Percentiles rank a stretch among this genome's conserved stretches.
These are phyloP conservation scores for Boletellus emodensis DNA, from an alignment of 768 basidiomycete species.

Conservation along the genomic window DNA sequence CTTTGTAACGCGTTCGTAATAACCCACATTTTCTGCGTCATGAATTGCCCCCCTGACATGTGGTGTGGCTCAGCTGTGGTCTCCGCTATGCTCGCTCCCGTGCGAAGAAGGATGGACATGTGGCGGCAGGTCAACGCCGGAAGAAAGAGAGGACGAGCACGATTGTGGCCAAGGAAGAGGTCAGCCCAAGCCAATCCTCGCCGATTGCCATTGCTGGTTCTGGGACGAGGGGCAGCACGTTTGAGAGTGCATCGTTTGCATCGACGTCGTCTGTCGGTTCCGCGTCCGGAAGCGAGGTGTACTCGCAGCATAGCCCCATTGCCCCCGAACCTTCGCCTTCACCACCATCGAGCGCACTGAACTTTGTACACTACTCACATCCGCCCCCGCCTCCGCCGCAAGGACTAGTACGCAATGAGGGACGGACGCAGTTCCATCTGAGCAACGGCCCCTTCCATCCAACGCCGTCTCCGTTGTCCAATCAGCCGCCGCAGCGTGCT, in stretches of 20 bases:
- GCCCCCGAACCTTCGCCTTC: constrained; percentile 55
- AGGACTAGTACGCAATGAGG: constrained; percentile 26
- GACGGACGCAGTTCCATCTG: constrained; percentile 26
- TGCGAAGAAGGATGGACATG: constrained; percentile 80
- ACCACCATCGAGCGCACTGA: constrained; percentile 53
- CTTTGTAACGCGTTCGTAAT: constrained; percentile 83
- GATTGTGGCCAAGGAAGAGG: constrained; percentile 27
- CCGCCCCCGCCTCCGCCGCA: constrained; percentile 34
- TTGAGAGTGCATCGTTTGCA: constrained; percentile 46
- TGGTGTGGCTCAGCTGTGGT: constrained; percentile 56
- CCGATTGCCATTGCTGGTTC: constrained; percentile 45
- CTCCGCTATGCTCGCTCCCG: constrained; percentile 82
- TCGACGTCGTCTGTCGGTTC: constrained; percentile 50
- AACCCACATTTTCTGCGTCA: constrained; percentile 13
- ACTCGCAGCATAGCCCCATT: constrained; percentile 43
- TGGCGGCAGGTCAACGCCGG: constrained; percentile 47
- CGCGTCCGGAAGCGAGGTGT: constrained; percentile 55
- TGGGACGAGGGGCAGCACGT: constrained; percentile 42
- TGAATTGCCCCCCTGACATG: constrained; percentile 18
- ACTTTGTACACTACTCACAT: constrained; percentile 56
- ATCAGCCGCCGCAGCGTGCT: constrained; percentile 29
- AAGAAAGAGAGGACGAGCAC: constrained; percentile 53
- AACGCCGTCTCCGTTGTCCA: constrained; percentile 41
- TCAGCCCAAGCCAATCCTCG: constrained; percentile 21
- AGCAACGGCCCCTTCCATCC: constrained; percentile 31